phyloP scores from a whole-genome alignment of 305 asterid species.

The Striga hermonthica region DNA sequence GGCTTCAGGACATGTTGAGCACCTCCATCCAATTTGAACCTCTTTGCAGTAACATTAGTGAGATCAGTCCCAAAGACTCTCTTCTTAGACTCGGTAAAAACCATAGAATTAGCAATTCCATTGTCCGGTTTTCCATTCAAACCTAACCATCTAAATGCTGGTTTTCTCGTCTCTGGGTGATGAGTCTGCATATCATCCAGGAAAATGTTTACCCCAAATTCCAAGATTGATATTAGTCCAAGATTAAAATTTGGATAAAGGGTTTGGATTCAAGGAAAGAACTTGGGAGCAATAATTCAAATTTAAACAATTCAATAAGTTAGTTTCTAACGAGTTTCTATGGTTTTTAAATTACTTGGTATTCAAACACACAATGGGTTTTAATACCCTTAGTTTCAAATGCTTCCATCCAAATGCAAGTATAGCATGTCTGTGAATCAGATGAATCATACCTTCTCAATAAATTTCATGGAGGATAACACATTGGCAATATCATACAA shows the following conservation, averaged over 20 bases:
- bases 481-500: conserved; percentile 92
- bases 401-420: no score
- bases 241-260: no score
- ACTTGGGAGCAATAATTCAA: no score
- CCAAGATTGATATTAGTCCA: not conserved
- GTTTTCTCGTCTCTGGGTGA: conserved; percentile 92
- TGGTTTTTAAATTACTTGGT: not conserved
- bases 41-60: conserved; percentile 62
- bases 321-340: not conserved
- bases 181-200: conserved; percentile 50
- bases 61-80: conserved; percentile 85
- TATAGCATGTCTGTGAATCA: not conserved
- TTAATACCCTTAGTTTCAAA: no score
- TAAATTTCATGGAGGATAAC: conserved; percentile 86
- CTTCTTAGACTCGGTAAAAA: conserved; percentile 49
- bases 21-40: conserved; percentile 47
- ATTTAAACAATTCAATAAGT: no score
- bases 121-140: conserved; percentile 45
- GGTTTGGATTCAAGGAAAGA: no score
- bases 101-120: conserved; percentile 35
- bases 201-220: not conserved
- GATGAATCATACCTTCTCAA: conserved; percentile 65
- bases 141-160: conserved; percentile 95
- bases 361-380: not conserved
- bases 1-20: conserved; percentile 34